Conservation (phyloP, 768 basidiomycete genomes). For the Aureoboletus auriporus region DNA sequence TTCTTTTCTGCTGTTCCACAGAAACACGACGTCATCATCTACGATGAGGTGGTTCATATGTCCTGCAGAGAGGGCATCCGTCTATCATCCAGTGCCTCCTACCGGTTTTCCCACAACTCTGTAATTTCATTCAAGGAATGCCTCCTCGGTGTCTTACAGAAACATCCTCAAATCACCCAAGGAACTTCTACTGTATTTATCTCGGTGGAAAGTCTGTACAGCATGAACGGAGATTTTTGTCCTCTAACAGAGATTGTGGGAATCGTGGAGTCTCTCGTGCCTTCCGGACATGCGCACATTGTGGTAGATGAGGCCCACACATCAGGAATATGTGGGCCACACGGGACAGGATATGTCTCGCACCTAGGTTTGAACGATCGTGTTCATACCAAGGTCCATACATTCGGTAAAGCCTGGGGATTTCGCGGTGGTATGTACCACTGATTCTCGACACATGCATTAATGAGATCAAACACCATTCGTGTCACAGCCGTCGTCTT, state of each 20-base stretch:
- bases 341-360: conserved; percentile 42
- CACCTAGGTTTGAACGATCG: conserved; percentile 40
- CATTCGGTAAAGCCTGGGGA: conserved; percentile 45
- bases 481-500: conserved; percentile 12
- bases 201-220: conserved; percentile 53
- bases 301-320: conserved; percentile 59
- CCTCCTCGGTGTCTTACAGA: conserved; percentile 25
- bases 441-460: background rate
- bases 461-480: background rate
- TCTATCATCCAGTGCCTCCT: conserved; percentile 27
- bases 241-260: conserved; percentile 42
- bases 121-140: conserved; percentile 27
- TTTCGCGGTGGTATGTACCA: conserved; percentile 18
- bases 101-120: conserved; percentile 46
- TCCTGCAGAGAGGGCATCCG: conserved; percentile 50
- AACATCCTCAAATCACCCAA: conserved; percentile 16
- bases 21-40: conserved; percentile 43
- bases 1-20: conserved; percentile 46
- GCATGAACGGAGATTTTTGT: conserved; percentile 57
- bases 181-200: conserved; percentile 40
- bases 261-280: conserved; percentile 35
- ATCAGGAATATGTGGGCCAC: conserved; percentile 45
- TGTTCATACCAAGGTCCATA: conserved; percentile 45
- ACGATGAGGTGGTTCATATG: conserved; percentile 51
- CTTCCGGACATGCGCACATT: conserved; percentile 37